A percentile compares a stretch with the other conserved stretches of the same genome.
Conservation (phyloP, 2,329 filamentous ascomycete genomes). For the Acrocalymma vagum region DNA sequence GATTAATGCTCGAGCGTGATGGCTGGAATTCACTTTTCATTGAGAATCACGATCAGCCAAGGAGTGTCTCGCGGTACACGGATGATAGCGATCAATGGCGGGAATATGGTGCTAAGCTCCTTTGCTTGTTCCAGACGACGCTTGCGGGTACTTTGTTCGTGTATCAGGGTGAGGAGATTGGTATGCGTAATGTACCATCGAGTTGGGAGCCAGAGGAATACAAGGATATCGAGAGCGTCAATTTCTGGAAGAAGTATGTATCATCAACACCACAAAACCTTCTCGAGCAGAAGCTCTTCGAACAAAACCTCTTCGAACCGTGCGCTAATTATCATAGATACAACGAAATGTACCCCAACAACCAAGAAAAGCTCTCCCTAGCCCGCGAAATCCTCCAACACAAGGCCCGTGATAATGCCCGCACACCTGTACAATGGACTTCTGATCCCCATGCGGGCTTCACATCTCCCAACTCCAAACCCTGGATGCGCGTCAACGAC, state of each 20-base stretch:
- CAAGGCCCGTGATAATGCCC: slow-evolving; percentile 72
- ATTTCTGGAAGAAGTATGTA: slow-evolving; percentile 58
- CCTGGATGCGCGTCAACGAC: slow-evolving; percentile 70
- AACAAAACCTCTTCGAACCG: neutral
- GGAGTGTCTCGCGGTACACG: slow-evolving; percentile 58
- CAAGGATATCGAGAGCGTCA: slow-evolving; percentile 64
- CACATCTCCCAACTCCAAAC: slow-evolving; percentile 58
- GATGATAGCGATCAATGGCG: slow-evolving; percentile 58
- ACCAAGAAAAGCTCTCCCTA: slow-evolving; percentile 34
- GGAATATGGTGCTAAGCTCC: slow-evolving; percentile 57
- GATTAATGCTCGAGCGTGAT: slow-evolving; percentile 47
- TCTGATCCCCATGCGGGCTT: slow-evolving; percentile 67
- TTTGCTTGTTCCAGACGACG: slow-evolving; percentile 58
- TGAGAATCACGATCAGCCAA: slow-evolving; percentile 64
- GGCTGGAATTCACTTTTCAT: slow-evolving; percentile 60
- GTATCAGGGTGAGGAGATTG: slow-evolving; percentile 62
- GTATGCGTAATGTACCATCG: slow-evolving; percentile 57
- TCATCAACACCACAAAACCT: neutral
- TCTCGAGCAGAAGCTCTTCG: too few relatives aligned
- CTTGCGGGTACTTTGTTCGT: slow-evolving; percentile 59
- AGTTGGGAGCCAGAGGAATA: slow-evolving; percentile 56
- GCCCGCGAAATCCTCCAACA: slow-evolving; percentile 57
- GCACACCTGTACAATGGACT: slow-evolving; percentile 75
- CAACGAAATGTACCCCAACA: slow-evolving; percentile 36
- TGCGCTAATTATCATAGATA: slow-evolving; percentile 25